A percentile compares a stretch with the other conserved stretches of the same genome.
Evolutionary conservation across 1,284 basidiomycete species (phyloP).

Genomic region (Kalmanozyma brasiliensis): DNA sequence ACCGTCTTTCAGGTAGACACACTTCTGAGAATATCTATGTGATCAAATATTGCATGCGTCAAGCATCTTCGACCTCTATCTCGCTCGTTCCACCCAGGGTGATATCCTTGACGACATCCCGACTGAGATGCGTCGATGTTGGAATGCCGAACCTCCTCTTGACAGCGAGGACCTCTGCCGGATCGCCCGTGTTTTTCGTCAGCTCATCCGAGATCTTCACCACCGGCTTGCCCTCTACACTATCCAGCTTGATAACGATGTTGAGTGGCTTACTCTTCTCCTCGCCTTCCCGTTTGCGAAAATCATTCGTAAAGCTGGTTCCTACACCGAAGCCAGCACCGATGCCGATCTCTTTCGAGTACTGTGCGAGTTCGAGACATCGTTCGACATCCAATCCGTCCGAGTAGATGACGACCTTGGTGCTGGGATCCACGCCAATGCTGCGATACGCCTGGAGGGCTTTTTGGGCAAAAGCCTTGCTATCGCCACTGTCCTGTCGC

Average conservation of each 20-base stretch:
- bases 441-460: constrained; percentile 52
- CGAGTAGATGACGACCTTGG: constrained; percentile 64
- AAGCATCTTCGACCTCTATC: constrained; percentile 37
- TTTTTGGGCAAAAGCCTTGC: constrained; percentile 51
- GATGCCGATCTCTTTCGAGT: constrained; percentile 57
- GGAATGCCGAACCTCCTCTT: constrained; percentile 45
- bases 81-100: not conserved
- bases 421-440: constrained; percentile 57
- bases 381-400: constrained; percentile 58
- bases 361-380: constrained; percentile 53
- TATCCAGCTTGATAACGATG: constrained; percentile 65
- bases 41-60: too few species aligned
- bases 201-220: constrained; percentile 68
- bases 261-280: constrained; percentile 58
- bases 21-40: not conserved
- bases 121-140: not conserved
- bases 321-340: constrained; percentile 63
- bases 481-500: constrained; percentile 64
- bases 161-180: constrained; percentile 47
- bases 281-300: not conserved
- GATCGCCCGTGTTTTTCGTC: constrained; percentile 66
- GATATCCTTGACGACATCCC: constrained; percentile 3
- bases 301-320: constrained; percentile 62
- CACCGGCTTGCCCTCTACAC: constrained; percentile 51
- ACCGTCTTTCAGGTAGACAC: constrained; percentile 10